Conservation (phyloP, 108 stramenopile genomes). For the Stephanodiscus triporus region DNA sequence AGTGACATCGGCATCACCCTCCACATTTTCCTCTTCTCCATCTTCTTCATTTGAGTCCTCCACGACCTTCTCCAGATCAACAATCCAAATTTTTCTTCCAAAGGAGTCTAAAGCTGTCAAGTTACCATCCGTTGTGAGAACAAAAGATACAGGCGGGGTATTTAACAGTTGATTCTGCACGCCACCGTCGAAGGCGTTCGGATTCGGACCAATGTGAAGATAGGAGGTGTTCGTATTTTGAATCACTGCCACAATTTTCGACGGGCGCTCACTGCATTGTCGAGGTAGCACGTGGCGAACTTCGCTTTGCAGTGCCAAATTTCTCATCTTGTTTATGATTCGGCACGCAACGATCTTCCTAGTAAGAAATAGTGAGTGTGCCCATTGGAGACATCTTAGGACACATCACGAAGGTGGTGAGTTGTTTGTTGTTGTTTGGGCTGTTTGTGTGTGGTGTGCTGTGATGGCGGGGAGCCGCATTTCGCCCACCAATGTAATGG, state of each 20-base stretch:
- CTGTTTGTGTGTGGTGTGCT: no score
- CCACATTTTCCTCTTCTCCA: constrained; percentile 1
- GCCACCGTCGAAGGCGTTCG: constrained; percentile 6
- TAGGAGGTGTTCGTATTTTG: constrained; percentile 16
- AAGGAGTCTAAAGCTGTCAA: constrained; percentile 28
- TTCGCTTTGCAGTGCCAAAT: constrained; percentile 30
- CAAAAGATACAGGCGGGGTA: constrained; percentile 27
- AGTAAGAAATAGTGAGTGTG: no score
- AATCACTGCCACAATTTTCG: constrained; percentile 26
- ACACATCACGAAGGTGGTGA: no score
- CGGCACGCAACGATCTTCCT: no score
- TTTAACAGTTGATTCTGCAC: constrained; percentile 2
- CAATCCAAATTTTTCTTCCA: constrained; percentile 38
- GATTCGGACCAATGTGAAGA: constrained; percentile 12
- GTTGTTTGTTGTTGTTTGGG: no score
- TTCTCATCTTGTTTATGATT: constrained; percentile 17
- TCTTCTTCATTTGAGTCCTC: constrained; percentile 22
- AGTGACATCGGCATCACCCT: background rate
- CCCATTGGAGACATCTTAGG: no score
- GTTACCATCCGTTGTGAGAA: constrained; percentile 43
- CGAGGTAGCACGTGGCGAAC: constrained; percentile 25
- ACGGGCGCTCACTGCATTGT: background rate
- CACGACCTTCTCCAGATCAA: constrained; percentile 49
- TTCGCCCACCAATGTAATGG: no score
- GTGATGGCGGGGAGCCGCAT: no score